These are phyloP conservation scores for Pyrenochaeta sp. DNA, from an alignment of 2,329 filamentous ascomycete species.

Conservation along the genomic window DNA sequence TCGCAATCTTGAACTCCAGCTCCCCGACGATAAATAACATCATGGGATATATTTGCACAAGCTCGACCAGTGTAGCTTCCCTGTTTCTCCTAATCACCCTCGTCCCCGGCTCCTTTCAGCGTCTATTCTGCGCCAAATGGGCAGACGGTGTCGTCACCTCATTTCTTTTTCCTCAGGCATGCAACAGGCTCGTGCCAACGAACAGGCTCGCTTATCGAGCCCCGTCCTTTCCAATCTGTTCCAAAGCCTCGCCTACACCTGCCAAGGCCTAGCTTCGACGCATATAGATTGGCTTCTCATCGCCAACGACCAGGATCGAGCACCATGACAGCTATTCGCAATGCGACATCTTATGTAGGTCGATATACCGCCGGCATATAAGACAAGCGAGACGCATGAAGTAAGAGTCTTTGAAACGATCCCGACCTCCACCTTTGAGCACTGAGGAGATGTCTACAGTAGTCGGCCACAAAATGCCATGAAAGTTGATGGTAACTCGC, in stretches of 20 bases:
- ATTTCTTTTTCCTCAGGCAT: slow-evolving; percentile 1
- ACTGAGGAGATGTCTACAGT: background rate
- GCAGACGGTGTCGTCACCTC: slow-evolving; percentile 4
- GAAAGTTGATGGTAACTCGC: too few relatives aligned
- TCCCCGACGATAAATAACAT: slow-evolving; percentile 1
- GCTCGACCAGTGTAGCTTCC: background rate
- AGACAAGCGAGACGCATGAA: background rate
- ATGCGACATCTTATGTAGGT: background rate
- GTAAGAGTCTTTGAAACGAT: background rate
- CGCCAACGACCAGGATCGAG: slow-evolving; percentile 4
- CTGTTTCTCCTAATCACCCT: background rate
- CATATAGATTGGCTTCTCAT: slow-evolving; percentile 21
- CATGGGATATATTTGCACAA: slow-evolving; percentile 6
- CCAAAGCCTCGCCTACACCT: slow-evolving; percentile 16
- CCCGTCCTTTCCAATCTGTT: slow-evolving; percentile 1
- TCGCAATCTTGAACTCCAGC: slow-evolving; percentile 3
- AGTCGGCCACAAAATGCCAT: background rate
- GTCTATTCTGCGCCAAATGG: background rate
- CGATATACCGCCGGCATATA: background rate
- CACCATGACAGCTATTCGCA: background rate
- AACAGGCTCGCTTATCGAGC: slow-evolving; percentile 19
- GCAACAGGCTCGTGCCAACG: slow-evolving; percentile 2
- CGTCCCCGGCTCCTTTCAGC: slow-evolving; percentile 5
- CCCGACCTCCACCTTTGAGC: background rate
- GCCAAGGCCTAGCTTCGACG: slow-evolving; percentile 19